Conservation (phyloP, 2,329 filamentous ascomycete genomes). For the Cryphonectria japonica region DNA sequence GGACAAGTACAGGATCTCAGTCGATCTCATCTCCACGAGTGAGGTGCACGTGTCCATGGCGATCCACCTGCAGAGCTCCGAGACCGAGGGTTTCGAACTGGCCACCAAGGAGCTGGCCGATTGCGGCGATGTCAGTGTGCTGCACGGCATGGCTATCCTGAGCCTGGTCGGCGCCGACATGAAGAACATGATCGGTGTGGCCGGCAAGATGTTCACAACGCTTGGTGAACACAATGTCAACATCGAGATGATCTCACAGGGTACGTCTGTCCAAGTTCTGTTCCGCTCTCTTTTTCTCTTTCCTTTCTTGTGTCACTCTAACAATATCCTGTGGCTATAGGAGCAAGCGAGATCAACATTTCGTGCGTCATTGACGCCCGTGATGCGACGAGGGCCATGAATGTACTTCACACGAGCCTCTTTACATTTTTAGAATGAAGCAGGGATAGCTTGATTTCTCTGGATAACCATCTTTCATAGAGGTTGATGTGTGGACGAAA, state of each 20-base stretch:
- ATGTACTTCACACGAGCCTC: constrained; percentile 92
- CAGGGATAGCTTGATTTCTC: not conserved
- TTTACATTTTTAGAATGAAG: constrained; percentile 87
- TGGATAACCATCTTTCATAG: not conserved
- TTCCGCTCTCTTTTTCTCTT: not conserved
- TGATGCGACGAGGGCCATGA: constrained; percentile 91
- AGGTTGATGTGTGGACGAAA: not conserved
- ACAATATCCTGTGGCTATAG: constrained; percentile 47
- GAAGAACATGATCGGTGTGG: constrained; percentile 96
- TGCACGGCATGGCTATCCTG: constrained; percentile 92
- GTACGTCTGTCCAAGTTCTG: constrained; percentile 52
- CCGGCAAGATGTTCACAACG: constrained; percentile 92
- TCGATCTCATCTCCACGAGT: constrained; percentile 93
- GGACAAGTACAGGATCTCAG: constrained; percentile 82
- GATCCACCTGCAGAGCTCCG: constrained; percentile 76
- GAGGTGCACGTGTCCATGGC: constrained; percentile 99
- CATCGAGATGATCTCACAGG: constrained; percentile 99
- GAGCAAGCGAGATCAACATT: constrained; percentile 98
- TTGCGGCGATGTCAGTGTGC: constrained; percentile 87
- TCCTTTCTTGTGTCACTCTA: not conserved
- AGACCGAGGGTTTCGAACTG: constrained; percentile 64
- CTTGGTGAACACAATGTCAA: constrained; percentile 93
- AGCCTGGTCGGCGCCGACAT: constrained; percentile 93
- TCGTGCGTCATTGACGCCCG: constrained; percentile 93
- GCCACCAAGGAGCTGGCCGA: constrained; percentile 74